These are phyloP conservation scores for Podaxis rugospora DNA, from an alignment of 768 basidiomycete species.

Conservation along the genomic window DNA sequence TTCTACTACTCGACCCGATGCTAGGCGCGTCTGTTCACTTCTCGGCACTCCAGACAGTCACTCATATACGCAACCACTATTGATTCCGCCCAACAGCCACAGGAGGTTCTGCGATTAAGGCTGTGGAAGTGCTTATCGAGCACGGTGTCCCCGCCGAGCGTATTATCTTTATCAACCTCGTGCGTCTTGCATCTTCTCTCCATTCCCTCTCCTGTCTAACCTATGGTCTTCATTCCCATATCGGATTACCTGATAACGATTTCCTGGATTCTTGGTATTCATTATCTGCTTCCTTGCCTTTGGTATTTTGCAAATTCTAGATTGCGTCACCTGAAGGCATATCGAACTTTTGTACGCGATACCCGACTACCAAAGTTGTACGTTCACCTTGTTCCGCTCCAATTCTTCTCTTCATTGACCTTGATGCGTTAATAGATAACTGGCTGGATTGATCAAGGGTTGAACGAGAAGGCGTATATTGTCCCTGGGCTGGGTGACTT, in stretches of 20 bases:
- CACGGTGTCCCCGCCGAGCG: slow-evolving; percentile 92
- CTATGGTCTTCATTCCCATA: not conserved
- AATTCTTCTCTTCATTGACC: not conserved
- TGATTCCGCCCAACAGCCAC: slow-evolving; percentile 52
- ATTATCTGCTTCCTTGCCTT: not conserved
- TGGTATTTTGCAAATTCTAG: slow-evolving; percentile 32
- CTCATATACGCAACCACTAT: not conserved
- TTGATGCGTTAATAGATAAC: slow-evolving; percentile 55
- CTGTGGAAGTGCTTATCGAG: slow-evolving; percentile 89
- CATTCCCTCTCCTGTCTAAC: not conserved
- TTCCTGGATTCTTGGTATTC: not conserved
- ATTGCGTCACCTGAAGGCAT: slow-evolving; percentile 91
- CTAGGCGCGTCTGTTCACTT: slow-evolving; percentile 53
- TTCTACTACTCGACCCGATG: slow-evolving; percentile 96
- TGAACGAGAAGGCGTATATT: slow-evolving; percentile 89
- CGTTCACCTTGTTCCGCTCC: slow-evolving; percentile 22
- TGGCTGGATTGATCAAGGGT: slow-evolving; percentile 91
- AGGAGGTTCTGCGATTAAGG: slow-evolving; percentile 97
- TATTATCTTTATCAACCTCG: slow-evolving; percentile 93
- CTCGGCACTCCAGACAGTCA: not conserved
- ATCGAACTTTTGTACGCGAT: slow-evolving; percentile 69
- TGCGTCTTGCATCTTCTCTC: slow-evolving; percentile 26
- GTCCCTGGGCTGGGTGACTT: slow-evolving; percentile 97
- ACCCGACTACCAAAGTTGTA: slow-evolving; percentile 75
- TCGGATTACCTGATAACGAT: not conserved